phyloP scores from a whole-genome alignment of 305 asterid genomes.

The Solanum chacoense region DNA sequence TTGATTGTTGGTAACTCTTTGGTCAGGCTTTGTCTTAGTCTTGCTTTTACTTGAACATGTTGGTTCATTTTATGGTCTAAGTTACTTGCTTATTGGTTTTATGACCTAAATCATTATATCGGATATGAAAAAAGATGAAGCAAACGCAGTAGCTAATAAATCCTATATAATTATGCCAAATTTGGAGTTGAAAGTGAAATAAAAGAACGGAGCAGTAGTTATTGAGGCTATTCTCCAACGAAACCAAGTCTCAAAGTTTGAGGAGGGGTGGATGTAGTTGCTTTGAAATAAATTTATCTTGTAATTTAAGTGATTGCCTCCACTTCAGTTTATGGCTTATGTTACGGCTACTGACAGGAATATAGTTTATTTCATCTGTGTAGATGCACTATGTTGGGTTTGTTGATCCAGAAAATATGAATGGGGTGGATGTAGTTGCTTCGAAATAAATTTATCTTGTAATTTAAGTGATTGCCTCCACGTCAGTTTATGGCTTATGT shows the following conservation, averaged over 20 bases:
- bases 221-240: not conserved
- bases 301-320: not conserved
- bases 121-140: not conserved
- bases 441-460: not conserved
- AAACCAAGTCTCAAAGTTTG: not conserved
- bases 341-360: not conserved
- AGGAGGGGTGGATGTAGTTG: not conserved
- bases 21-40: not conserved
- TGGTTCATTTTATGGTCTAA: not conserved
- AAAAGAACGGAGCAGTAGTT: not conserved
- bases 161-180: not conserved
- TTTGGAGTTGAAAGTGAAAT: not conserved
- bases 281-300: not conserved
- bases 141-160: not conserved
- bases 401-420: constrained; percentile 96
- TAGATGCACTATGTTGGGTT: constrained; percentile 92
- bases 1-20: not conserved
- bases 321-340: not conserved
- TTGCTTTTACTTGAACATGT: not conserved
- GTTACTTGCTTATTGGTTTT: not conserved
- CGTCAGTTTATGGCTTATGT: not conserved
- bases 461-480: not conserved
- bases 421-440: constrained; percentile 8
- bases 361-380: constrained; percentile 4
- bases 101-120: not conserved